Evolutionary conservation across 1,139 yeast species (phyloP).

Genomic region (Taphrina confusa): DNA sequence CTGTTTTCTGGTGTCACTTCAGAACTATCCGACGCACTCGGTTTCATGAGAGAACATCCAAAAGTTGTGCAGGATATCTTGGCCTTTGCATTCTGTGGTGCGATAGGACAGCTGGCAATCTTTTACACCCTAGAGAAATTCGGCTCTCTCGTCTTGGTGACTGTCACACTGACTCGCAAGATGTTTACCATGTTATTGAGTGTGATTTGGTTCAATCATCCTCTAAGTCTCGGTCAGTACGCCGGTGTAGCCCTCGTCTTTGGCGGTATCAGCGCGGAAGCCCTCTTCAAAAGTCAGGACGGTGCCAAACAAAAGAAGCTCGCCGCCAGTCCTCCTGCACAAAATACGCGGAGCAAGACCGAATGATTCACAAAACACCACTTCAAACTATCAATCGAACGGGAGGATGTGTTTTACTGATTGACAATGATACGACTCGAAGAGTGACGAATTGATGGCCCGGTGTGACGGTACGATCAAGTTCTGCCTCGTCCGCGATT

Average conservation of each 20-base stretch:
- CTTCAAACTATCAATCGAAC: too few species aligned
- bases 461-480: too few species aligned
- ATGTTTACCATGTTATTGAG: conserved; percentile 93
- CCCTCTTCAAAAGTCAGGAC: conserved; percentile 50
- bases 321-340: background rate
- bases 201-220: conserved; percentile 81
- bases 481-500: too few species aligned
- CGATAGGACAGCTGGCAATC: conserved; percentile 89
- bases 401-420: too few species aligned
- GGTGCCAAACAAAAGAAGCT: conserved; percentile 38
- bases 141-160: conserved; percentile 80
- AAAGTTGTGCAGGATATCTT: conserved; percentile 60
- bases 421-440: too few species aligned
- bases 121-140: conserved; percentile 79
- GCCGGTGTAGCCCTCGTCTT: conserved; percentile 75
- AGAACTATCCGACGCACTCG: conserved; percentile 48
- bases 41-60: conserved; percentile 56
- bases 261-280: conserved; percentile 75
- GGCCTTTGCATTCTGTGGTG: conserved; percentile 75
- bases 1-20: conserved; percentile 45
- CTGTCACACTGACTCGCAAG: conserved; percentile 93
- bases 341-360: background rate
- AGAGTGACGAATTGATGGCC: too few species aligned
- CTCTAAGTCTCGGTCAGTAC: conserved; percentile 67
- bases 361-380: too few species aligned